Conservation (phyloP, 352 stramenopile genomes). For the Pythium graminicola region DNA sequence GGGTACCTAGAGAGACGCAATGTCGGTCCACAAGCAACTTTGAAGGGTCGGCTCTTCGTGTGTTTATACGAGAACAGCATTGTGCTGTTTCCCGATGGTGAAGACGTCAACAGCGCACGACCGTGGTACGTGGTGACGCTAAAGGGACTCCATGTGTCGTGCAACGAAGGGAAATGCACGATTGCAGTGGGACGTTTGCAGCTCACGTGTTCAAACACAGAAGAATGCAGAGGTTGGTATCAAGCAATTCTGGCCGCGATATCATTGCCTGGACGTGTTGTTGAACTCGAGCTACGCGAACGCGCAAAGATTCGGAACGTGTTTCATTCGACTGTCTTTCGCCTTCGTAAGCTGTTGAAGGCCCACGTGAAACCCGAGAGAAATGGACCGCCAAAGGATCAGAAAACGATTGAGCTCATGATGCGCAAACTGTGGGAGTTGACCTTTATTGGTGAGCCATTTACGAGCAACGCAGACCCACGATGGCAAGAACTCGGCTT, state of each 20-base stretch:
- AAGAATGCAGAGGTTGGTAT: constrained; percentile 65
- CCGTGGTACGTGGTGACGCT: constrained; percentile 79
- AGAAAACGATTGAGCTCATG: constrained; percentile 74
- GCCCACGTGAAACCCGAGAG: constrained; percentile 72
- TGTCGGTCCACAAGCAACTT: constrained; percentile 61
- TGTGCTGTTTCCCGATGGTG: constrained; percentile 69
- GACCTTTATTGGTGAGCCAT: constrained; percentile 53
- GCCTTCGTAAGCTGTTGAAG: constrained; percentile 68
- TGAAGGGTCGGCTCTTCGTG: constrained; percentile 69
- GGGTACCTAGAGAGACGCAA: constrained; percentile 68
- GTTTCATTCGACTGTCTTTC: constrained; percentile 58
- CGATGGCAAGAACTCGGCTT: constrained; percentile 82
- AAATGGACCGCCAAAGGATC: constrained; percentile 58
- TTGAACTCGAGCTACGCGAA: constrained; percentile 74
- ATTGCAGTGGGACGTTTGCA: constrained; percentile 56
- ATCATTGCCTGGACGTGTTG: constrained; percentile 54
- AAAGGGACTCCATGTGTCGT: constrained; percentile 53
- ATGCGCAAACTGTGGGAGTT: constrained; percentile 63
- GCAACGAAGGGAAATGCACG: constrained; percentile 58
- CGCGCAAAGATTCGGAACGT: constrained; percentile 60
- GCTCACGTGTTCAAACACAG: constrained; percentile 43
- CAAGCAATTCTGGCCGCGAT: constrained; percentile 58
- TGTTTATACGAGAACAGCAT: constrained; percentile 75
- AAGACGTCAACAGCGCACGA: constrained; percentile 37
- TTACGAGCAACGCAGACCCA: constrained; percentile 63